Evolutionary conservation across 1,284 basidiomycete species (phyloP).

Genomic region (Ganoderma resinaceum): DNA sequence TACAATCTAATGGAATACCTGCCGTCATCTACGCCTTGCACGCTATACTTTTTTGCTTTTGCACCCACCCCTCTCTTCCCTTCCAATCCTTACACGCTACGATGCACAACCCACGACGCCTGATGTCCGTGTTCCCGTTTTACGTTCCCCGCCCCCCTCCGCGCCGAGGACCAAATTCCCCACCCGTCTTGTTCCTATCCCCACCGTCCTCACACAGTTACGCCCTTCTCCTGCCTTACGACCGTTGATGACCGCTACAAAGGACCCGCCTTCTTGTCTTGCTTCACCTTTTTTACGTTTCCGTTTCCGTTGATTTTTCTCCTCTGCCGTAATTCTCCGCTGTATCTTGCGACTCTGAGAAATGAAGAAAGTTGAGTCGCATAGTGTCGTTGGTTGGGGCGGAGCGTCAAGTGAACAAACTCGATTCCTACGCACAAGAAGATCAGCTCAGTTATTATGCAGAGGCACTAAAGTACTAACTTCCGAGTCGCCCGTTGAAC

Average conservation of each 20-base stretch:
- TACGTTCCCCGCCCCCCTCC: neutral
- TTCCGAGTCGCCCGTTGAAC: no score
- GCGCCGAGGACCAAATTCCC: neutral
- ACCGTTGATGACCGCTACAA: constrained; percentile 29
- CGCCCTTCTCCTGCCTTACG: constrained; percentile 26
- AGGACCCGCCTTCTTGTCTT: neutral
- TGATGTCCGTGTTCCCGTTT: neutral
- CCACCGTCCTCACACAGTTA: neutral
- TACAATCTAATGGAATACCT: constrained; percentile 22
- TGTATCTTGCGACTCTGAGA: constrained; percentile 17
- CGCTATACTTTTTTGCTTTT: constrained; percentile 7
- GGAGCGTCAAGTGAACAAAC: neutral
- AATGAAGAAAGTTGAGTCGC: constrained; percentile 18
- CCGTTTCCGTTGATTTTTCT: constrained; percentile 2
- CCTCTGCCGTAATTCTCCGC: constrained; percentile 14
- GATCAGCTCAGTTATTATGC: no score
- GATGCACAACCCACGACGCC: neutral
- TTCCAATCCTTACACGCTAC: constrained; percentile 1
- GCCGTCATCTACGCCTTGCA: constrained; percentile 4
- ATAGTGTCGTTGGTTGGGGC: neutral
- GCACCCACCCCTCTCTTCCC: neutral
- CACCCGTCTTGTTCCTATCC: neutral
- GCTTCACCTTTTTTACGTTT: neutral
- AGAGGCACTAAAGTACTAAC: no score
- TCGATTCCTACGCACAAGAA: no score